Evolutionary conservation across 108 stramenopile species (phyloP), one percentile per base, ranked within the genome.

Genomic region (Nannochloropsis oceanica): DNA sequence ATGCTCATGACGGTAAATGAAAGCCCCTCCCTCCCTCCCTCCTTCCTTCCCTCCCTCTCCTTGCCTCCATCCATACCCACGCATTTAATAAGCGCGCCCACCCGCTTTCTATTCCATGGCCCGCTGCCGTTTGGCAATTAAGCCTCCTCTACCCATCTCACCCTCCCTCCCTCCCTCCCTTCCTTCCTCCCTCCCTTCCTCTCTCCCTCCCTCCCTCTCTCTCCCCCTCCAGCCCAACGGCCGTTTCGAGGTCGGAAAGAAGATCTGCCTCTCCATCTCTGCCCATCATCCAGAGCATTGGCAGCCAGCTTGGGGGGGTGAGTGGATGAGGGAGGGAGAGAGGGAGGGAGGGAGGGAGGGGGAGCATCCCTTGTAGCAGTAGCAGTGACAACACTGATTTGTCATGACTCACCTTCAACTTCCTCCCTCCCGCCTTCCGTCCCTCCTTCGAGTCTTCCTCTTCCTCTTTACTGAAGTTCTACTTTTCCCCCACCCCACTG

Each of bases 241-340:
- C 27, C 94, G 99, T 8, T 99, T 98, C 89, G 95, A 95, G 88
- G 94, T 94, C 18, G 93, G 94, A 82, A 94, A 91, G 10, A 99
- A 99, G 91, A 93, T 99, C 44, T 99, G 99, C 89, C 88, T 99
- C 20, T 93, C 93, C 42, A 97, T 98, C 84, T 93, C 94, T 24
- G 95, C 97, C 18, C 95, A 93, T 86, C 99, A 99, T 92, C 97
- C 97, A 0, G 99, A 99, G 91, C 88, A 96, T 85, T 99, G 99
- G 99, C 96, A 95, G 90, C 89, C 46, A 12, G 46, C 46, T 14
- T 50, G 46, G 46, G 46, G 46, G 46, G 46, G 46, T 12, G 12
- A 50, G 46, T 12, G 12, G 46, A 12, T 14, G 46, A 50, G 46
- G 46, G 46, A 14, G 14, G 46, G 46, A 14, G 14, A 14, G 46